Conservation (phyloP, 139 green algal genomes). For the Pycnococcus provasolii region DNA sequence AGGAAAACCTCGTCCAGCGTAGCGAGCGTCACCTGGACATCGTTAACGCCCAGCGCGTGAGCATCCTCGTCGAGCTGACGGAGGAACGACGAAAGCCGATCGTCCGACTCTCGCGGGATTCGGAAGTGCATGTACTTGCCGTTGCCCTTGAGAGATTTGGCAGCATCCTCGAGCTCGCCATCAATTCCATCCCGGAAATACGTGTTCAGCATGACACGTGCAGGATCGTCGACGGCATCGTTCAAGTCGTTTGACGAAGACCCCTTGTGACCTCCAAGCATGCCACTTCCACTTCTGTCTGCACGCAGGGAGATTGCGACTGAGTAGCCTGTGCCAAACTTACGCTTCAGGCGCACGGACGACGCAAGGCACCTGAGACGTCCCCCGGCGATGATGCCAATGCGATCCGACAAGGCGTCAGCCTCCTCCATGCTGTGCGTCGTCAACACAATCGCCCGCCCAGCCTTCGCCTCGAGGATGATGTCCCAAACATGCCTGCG, state of each 20-base stretch:
- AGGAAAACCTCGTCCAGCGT: constrained; percentile 31
- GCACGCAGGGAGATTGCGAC: neutral
- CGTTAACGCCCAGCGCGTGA: constrained; percentile 12
- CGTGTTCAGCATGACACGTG: constrained; percentile 9
- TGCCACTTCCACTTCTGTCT: no score
- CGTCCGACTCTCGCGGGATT: constrained; percentile 5
- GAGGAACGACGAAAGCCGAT: constrained; percentile 2
- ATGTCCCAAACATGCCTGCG: constrained; percentile 84
- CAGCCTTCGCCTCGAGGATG: constrained; percentile 47
- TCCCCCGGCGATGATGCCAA: constrained; percentile 41
- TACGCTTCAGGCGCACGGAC: constrained; percentile 35
- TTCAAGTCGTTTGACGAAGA: neutral
- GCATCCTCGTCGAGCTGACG: constrained; percentile 2
- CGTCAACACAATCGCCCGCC: constrained; percentile 39
- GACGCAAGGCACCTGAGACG: constrained; percentile 35
- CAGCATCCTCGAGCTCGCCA: constrained; percentile 6
- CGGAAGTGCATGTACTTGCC: constrained; percentile 2
- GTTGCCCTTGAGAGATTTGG: neutral
- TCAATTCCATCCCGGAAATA: constrained; percentile 19
- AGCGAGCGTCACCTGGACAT: constrained; percentile 26
- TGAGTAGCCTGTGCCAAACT: constrained; percentile 26
- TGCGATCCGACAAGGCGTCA: constrained; percentile 41
- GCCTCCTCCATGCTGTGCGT: constrained; percentile 51
- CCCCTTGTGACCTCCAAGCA: no score
- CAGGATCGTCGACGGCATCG: neutral